phyloP scores from a whole-genome alignment of 495 filamentous ascomycete species.

The Jackrogersella minutella region DNA sequence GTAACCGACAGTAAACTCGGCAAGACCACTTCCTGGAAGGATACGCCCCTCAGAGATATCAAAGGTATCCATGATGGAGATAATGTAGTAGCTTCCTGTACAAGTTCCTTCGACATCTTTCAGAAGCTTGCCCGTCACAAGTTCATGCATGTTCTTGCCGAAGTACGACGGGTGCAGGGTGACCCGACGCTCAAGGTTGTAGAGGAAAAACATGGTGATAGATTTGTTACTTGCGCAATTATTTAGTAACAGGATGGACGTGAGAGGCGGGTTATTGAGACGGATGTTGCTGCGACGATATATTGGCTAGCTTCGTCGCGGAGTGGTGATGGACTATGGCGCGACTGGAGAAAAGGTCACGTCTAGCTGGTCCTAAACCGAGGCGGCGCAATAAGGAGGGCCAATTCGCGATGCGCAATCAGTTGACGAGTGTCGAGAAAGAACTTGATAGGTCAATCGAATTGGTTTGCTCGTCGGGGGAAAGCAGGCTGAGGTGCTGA shows the following conservation, averaged over 20 bases:
- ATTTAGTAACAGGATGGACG: background rate
- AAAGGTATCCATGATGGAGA: constrained; percentile 93
- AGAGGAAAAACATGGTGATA: constrained; percentile 90
- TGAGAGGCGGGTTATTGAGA: background rate
- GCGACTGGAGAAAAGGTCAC: background rate
- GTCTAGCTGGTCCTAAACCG: background rate
- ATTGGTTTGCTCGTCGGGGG: background rate
- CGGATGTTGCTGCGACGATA: background rate
- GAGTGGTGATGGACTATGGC: background rate
- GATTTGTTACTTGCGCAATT: constrained; percentile 4
- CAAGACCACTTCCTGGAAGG: constrained; percentile 84
- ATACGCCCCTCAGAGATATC: constrained; percentile 92
- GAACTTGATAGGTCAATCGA: background rate
- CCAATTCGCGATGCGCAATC: background rate
- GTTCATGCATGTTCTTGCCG: constrained; percentile 85
- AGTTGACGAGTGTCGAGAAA: background rate
- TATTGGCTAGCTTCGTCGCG: background rate
- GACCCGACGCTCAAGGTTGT: constrained; percentile 91
- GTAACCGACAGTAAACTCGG: constrained; percentile 94
- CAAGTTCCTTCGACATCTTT: constrained; percentile 93
- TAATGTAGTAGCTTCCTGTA: constrained; percentile 92
- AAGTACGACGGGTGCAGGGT: constrained; percentile 97
- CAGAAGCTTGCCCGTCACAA: constrained; percentile 84
- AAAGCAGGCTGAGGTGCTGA: constrained; percentile 11
- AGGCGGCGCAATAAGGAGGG: background rate